Evolutionary conservation across 345 rosid species (phyloP).

Genomic region (Xanthoceras sorbifolium): DNA sequence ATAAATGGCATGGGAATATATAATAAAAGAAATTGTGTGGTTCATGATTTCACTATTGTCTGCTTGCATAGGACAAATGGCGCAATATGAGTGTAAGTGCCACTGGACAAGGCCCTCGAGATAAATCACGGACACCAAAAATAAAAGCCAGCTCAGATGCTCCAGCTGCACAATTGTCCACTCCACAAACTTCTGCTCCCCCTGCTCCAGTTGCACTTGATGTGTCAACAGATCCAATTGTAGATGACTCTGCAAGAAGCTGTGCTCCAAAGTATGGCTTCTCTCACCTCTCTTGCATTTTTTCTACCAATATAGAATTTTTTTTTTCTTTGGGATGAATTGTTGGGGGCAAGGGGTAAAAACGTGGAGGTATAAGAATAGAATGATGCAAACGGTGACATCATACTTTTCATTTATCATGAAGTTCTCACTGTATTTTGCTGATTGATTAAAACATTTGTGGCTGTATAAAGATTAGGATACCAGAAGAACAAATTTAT

Average conservation of each 20-base stretch:
- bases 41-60: neutral
- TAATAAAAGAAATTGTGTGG: neutral
- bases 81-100: slow-evolving; percentile 74
- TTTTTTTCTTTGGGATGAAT: neutral
- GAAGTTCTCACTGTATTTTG: neutral
- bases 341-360: neutral
- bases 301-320: neutral
- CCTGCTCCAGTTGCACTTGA: slow-evolving; percentile 27
- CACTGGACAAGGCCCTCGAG: slow-evolving; percentile 52
- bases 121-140: slow-evolving; percentile 56
- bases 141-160: slow-evolving; percentile 45
- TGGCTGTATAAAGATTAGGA: neutral
- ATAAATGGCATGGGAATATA: neutral
- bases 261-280: slow-evolving; percentile 43
- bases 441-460: neutral
- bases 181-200: slow-evolving; percentile 21
- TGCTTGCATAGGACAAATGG: slow-evolving; percentile 79
- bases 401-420: neutral
- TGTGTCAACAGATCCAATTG: slow-evolving; percentile 26
- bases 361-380: neutral
- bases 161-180: slow-evolving; percentile 22
- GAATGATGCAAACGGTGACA: neutral
- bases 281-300: neutral
- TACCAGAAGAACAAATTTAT: neutral
- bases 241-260: slow-evolving; percentile 34